phyloP scores from a whole-genome alignment of 768 basidiomycete genomes.

The Leucocoprinus sp. region DNA sequence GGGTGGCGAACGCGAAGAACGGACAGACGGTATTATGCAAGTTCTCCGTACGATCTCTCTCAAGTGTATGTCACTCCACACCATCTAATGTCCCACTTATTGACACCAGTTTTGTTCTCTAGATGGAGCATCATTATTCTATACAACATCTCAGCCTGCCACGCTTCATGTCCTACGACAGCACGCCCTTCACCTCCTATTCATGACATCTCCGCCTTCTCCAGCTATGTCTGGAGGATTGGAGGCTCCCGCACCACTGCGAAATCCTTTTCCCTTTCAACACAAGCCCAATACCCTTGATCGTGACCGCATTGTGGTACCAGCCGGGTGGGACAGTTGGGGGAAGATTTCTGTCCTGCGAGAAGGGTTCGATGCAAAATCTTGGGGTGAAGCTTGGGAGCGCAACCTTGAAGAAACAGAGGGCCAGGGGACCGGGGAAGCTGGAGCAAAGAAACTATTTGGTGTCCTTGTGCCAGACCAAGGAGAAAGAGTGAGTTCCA shows the following conservation, averaged over 20 bases:
- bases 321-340: constrained; percentile 97
- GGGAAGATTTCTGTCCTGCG: constrained; percentile 87
- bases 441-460: constrained; percentile 66
- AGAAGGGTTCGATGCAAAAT: constrained; percentile 83
- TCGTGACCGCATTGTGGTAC: constrained; percentile 85
- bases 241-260: constrained; percentile 57
- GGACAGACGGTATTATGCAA: constrained; percentile 93
- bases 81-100: not conserved
- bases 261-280: constrained; percentile 80
- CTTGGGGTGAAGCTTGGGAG: constrained; percentile 78
- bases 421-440: constrained; percentile 31
- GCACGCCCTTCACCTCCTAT: constrained; percentile 77
- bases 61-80: constrained; percentile 57
- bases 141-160: constrained; percentile 74
- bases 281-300: constrained; percentile 89
- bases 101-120: not conserved
- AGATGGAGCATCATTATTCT: constrained; percentile 93
- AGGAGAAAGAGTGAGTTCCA: constrained; percentile 53
- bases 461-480: constrained; percentile 67
- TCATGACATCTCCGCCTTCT: constrained; percentile 68
- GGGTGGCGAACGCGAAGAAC: constrained; percentile 90
- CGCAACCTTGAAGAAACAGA: constrained; percentile 49
- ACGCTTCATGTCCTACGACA: constrained; percentile 73
- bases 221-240: constrained; percentile 52
- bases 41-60: constrained; percentile 87